Evolutionary conservation across 2,329 filamentous ascomycete species (phyloP).

Genomic region (Beauveria medogensis): DNA sequence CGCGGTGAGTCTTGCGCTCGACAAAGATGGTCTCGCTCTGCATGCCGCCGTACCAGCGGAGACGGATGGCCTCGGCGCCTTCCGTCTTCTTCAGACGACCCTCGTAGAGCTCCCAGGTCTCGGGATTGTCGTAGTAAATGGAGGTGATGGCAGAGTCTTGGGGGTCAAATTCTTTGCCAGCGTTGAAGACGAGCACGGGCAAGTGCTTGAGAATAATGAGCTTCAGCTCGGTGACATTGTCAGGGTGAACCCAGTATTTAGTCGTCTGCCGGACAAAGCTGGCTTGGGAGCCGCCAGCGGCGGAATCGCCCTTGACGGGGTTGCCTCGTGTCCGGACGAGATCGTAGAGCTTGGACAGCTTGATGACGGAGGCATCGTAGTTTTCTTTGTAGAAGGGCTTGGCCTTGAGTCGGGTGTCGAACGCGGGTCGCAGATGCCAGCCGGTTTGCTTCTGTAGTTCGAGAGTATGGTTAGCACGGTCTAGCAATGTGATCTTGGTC

Average conservation of each 20-base stretch:
- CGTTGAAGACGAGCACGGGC: conserved; percentile 93
- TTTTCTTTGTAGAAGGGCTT: conserved; percentile 99
- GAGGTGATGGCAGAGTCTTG: conserved; percentile 93
- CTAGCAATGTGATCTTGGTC: no score
- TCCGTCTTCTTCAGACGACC: conserved; percentile 96
- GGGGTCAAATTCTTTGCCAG: conserved; percentile 89
- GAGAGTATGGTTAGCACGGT: neutral
- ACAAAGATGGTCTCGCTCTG: conserved; percentile 91
- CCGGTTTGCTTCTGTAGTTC: conserved; percentile 72
- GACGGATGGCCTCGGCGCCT: conserved; percentile 89
- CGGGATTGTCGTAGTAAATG: conserved; percentile 95
- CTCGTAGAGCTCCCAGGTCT: conserved; percentile 89
- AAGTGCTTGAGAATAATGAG: conserved; percentile 96
- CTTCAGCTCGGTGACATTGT: conserved; percentile 97
- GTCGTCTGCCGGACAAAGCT: conserved; percentile 96
- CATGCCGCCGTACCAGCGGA: conserved; percentile 98
- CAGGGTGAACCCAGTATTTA: conserved; percentile 98
- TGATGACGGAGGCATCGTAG: conserved; percentile 91
- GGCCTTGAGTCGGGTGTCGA: conserved; percentile 85
- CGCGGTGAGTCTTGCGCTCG: conserved; percentile 94
- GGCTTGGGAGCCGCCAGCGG: conserved; percentile 84
- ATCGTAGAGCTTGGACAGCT: conserved; percentile 92
- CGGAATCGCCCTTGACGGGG: conserved; percentile 82
- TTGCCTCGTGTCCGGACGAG: conserved; percentile 88
- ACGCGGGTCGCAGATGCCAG: conserved; percentile 92